phyloP scores from a whole-genome alignment of 768 basidiomycete species.

The Amanita pseudoporphyria region DNA sequence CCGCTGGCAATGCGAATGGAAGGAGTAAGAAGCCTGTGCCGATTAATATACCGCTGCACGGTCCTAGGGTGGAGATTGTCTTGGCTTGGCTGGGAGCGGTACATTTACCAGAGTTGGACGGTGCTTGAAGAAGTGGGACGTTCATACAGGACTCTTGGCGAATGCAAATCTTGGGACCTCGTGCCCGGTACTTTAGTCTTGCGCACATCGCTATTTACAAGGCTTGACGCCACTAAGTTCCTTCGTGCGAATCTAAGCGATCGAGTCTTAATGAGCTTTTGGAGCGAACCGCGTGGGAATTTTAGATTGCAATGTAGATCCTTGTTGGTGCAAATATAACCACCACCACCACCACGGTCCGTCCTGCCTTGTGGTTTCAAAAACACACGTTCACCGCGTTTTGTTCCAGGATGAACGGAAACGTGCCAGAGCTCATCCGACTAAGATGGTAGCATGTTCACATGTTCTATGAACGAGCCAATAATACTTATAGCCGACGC shows the following conservation, averaged over 20 bases:
- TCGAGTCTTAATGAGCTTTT: no score
- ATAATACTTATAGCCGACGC: no score
- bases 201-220: no score
- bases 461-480: no score
- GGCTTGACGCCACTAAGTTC: neutral
- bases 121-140: neutral
- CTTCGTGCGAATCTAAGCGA: neutral
- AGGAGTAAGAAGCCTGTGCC: conserved; percentile 49
- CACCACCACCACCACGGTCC: no score
- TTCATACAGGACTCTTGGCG: neutral
- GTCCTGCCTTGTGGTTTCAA: no score
- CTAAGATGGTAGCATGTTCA: no score
- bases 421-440: no score
- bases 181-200: neutral
- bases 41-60: conserved; percentile 78
- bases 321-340: no score
- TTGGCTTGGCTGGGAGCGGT: conserved; percentile 82
- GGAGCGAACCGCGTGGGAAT: neutral
- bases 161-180: neutral
- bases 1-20: neutral
- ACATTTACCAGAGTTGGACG: conserved; percentile 66
- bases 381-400: no score
- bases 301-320: no score
- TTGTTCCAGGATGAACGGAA: no score
- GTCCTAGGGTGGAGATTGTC: conserved; percentile 77